Evolutionary conservation across 352 stramenopile genomes (phyloP), one percentile per base, ranked within the genome.

Genomic region (Phytopythium boreale): DNA sequence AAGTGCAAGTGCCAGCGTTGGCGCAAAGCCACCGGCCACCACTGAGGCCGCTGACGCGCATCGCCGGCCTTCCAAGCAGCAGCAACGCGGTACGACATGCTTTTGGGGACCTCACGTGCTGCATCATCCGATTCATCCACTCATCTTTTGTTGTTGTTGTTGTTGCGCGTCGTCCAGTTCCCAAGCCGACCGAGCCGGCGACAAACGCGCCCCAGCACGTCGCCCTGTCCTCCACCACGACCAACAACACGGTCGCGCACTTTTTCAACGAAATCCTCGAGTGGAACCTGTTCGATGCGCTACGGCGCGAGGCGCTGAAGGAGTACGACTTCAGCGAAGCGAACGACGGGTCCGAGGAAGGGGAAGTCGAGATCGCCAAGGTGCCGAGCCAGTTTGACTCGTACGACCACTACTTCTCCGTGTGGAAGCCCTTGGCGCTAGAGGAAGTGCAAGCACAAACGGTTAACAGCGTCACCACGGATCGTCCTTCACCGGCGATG

Each of bases 381-480:
- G 83, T 96, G 14, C 88, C 88, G 34, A 94, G 83, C 69, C 89
- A 89, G 58, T 97, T 97, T 63, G 66, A 73, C 22, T 95, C 84
- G 49, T 95, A 95, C 47, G 80, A 93, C 17, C 85, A 96, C 59
- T 97, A 97, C 50, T 96, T 95, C 59, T 89, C 79, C 4, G 86
- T 97, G 24, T 97, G 89, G 89, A 89, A 94, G 63, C 89, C 87
- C 4, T 69, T 97, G 19, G 82, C 86, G 19, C 66, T 96, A 1
- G 71, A 95, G 66, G 89, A 97, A 90, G 83, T 97, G n/a, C 82
- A 95, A 60, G 89, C 88, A 4, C 87, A 97, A 57, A 87, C 85
- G 20, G 72, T 95, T 17, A 95, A 93, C 67, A 81, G 70, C 41
- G 71, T 96, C 29, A 80, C 75, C n/a, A 87, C 87, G 5, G 85